Evolutionary conservation across 2,329 filamentous ascomycete genomes (phyloP).

Genomic region (Pseudofabraea citricarpa): DNA sequence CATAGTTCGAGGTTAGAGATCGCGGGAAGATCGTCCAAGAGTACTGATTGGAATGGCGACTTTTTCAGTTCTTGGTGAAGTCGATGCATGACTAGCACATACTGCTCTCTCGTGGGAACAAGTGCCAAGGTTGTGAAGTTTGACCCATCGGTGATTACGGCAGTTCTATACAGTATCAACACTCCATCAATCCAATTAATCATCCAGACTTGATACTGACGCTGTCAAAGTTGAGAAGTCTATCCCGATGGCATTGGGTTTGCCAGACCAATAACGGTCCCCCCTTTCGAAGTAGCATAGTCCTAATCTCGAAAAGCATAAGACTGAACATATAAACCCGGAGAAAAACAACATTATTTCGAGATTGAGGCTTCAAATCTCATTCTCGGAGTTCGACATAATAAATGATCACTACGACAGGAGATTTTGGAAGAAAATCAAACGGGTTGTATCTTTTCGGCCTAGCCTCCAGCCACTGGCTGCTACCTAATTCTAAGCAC

Average conservation of each 20-base stretch:
- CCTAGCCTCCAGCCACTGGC: too few relatives aligned
- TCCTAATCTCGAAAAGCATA: too few relatives aligned
- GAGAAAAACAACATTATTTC: too few relatives aligned
- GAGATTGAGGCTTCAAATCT: too few relatives aligned
- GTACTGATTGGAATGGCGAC: background rate
- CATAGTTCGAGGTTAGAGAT: background rate
- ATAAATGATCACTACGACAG: too few relatives aligned
- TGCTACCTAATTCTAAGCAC: too few relatives aligned
- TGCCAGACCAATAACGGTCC: slow-evolving; percentile 10
- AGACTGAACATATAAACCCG: too few relatives aligned
- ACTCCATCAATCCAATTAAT: background rate
- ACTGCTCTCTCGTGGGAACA: slow-evolving; percentile 1
- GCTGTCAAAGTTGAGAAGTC: slow-evolving; percentile 5
- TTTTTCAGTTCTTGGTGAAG: background rate
- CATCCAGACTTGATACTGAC: slow-evolving; percentile 4
- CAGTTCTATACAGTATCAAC: slow-evolving; percentile 3
- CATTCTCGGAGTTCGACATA: too few relatives aligned
- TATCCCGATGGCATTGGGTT: slow-evolving; percentile 11
- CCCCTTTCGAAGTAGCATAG: slow-evolving; percentile 3
- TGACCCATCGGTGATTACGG: slow-evolving; percentile 8
- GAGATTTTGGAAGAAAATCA: too few relatives aligned
- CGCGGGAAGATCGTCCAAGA: background rate
- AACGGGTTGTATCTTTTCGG: too few relatives aligned
- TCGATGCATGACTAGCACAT: slow-evolving; percentile 4
- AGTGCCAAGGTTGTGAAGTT: slow-evolving; percentile 7